Evolutionary conservation across 2,329 filamentous ascomycete species (phyloP).

Genomic region (Corniculantispora saksenae): DNA sequence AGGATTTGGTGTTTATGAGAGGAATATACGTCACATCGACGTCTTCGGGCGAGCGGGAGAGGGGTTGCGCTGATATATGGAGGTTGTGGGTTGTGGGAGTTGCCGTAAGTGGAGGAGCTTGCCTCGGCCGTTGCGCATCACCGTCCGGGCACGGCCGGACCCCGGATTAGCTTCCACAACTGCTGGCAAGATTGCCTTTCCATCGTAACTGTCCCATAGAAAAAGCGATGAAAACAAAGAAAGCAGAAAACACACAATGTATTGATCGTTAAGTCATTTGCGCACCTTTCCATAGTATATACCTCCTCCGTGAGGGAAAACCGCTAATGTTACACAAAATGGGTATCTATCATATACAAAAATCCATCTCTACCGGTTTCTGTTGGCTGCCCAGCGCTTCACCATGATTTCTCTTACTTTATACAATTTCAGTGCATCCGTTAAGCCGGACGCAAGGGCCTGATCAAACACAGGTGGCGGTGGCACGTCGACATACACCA

Average conservation of each 20-base stretch:
- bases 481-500: constrained; percentile 91
- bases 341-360: constrained; percentile 19
- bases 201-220: not conserved
- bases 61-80: constrained; percentile 14
- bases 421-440: constrained; percentile 66
- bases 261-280: not conserved
- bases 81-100: constrained; percentile 16
- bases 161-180: not conserved
- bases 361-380: constrained; percentile 52
- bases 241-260: not conserved
- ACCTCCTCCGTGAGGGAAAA: not conserved
- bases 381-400: constrained; percentile 81
- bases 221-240: not conserved
- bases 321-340: constrained; percentile 13
- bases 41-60: constrained; percentile 13
- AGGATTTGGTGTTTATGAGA: too few relatives aligned
- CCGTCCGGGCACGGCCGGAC: not conserved
- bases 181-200: not conserved
- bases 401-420: constrained; percentile 78
- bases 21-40: not conserved
- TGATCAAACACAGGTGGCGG: constrained; percentile 55
- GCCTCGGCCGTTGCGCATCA: constrained; percentile 15
- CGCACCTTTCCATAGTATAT: not conserved
- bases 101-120: constrained; percentile 12
- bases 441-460: constrained; percentile 56